Percentiles rank a stretch among this genome's conserved stretches.
Evolutionary conservation across 306 rosid species (phyloP).

Genomic region (Prinsepia uniflora): DNA sequence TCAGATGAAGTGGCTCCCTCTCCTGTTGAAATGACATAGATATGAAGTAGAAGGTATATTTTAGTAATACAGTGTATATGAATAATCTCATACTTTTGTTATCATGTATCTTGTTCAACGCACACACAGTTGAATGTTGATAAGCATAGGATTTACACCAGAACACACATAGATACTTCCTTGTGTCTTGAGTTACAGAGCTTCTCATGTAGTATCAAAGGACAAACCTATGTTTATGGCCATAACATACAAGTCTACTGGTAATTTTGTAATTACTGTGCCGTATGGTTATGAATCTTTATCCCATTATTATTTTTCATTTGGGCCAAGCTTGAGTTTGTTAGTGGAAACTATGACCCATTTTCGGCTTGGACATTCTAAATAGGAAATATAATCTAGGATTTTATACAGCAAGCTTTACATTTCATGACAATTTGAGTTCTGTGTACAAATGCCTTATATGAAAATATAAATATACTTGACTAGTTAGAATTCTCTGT

Average conservation of each 20-base stretch:
- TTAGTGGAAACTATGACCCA: not conserved
- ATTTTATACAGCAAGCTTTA: not conserved
- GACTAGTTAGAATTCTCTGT: not conserved
- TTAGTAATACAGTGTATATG: not conserved
- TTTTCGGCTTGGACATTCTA: not conserved
- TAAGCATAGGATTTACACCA: not conserved
- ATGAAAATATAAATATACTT: not conserved
- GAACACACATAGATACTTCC: not conserved
- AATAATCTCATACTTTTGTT: not conserved
- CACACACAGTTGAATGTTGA: not conserved
- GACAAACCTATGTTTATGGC: not conserved
- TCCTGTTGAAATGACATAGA: slow-evolving; percentile 46
- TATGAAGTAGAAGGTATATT: not conserved
- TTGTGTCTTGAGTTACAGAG: not conserved
- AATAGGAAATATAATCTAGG: not conserved
- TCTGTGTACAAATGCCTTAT: not conserved
- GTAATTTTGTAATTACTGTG: not conserved
- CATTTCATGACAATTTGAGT: not conserved
- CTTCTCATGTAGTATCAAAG: not conserved
- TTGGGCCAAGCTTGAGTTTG: not conserved
- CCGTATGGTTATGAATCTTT: not conserved
- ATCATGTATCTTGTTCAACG: not conserved
- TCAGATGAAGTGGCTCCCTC: slow-evolving; percentile 83
- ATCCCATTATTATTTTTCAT: not conserved
- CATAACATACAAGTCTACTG: not conserved